A percentile compares a stretch with the other conserved stretches of the same genome.
These are phyloP conservation scores for Podaxis mareebaensis DNA, from an alignment of 768 basidiomycete species.

Conservation along the genomic window DNA sequence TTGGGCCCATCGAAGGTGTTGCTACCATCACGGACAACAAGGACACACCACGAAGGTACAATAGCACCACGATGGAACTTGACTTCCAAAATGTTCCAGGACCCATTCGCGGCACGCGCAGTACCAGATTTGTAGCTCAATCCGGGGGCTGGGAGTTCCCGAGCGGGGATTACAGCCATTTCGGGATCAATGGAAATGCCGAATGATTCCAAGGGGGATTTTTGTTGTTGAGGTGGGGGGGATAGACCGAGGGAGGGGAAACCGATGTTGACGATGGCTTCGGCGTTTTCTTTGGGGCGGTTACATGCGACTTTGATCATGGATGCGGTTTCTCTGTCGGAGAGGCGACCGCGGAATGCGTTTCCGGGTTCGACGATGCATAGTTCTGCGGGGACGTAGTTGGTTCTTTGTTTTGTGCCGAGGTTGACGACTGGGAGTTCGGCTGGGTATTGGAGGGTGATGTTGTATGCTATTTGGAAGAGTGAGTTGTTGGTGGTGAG, in stretches of 20 bases:
- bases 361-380: conserved; percentile 62
- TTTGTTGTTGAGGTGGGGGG: conserved; percentile 22
- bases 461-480: conserved; percentile 50
- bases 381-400: conserved; percentile 62
- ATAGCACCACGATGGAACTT: conserved; percentile 60
- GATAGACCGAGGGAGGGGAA: conserved; percentile 54
- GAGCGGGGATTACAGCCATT: conserved; percentile 66
- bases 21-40: conserved; percentile 55
- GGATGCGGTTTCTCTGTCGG: conserved; percentile 51
- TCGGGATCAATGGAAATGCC: conserved; percentile 52
- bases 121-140: conserved; percentile 54
- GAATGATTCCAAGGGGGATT: conserved; percentile 50
- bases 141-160: conserved; percentile 60
- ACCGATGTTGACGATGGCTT: conserved; percentile 55
- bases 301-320: conserved; percentile 72
- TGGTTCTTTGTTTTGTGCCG: conserved; percentile 29
- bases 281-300: conserved; percentile 56
- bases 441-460: conserved; percentile 41
- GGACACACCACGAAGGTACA: conserved; percentile 63
- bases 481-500: not conserved
- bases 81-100: conserved; percentile 78
- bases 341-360: conserved; percentile 58
- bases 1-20: conserved; percentile 37
- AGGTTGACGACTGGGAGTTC: conserved; percentile 52
- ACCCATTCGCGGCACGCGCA: conserved; percentile 52